Evolutionary conservation across 1,284 basidiomycete genomes (phyloP), one percentile per base, ranked within the genome.

Genomic region (Acaromyces ingoldii): DNA sequence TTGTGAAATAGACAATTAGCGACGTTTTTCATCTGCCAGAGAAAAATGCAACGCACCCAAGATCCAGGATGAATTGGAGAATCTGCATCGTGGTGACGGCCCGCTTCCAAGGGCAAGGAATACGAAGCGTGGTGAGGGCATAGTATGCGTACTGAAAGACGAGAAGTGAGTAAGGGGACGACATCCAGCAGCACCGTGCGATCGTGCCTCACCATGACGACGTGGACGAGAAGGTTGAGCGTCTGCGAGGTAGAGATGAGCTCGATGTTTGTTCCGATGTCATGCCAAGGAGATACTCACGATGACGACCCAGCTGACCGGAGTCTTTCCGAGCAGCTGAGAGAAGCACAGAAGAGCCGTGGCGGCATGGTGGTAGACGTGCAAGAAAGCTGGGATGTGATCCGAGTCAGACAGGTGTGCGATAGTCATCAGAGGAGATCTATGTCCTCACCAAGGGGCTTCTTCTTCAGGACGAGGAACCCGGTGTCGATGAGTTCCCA

Each of bases 81-180:
- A 99, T 98, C 79, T 99, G 95, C 83, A 95, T 86, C 31, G 83
- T 85, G 43, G 93, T 97, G 62, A 97, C 79, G 77, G 91, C 89
- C 78, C 91, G 91, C 81, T 96, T 96, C 91, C 91, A 96, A 1
- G 68, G 68, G 57, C 64, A 67, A 3, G 39, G 62, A 48, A 74
- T 68, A 48, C 63, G 60, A 47, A 71, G 58, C 39, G 61, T 58
- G 26, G 69, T 65, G 30, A 70, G 54, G 11, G 66, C 64, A 52
- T 74, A 74, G 67, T 74, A 74, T 53, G 56, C 58, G 63, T 72
- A 51, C 30, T 25, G 49, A 25, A 24, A 15, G 21, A 13, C 11
- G 28, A 29, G 17, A 13, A 13, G n/a, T 34, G 13, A 34, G 33
- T n/a, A 19, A 34, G n/a, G 33, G n/a, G 13, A 34, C 19, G 13